phyloP scores from a whole-genome alignment of 2,329 filamentous ascomycete genomes.

The Claviceps capensis region DNA sequence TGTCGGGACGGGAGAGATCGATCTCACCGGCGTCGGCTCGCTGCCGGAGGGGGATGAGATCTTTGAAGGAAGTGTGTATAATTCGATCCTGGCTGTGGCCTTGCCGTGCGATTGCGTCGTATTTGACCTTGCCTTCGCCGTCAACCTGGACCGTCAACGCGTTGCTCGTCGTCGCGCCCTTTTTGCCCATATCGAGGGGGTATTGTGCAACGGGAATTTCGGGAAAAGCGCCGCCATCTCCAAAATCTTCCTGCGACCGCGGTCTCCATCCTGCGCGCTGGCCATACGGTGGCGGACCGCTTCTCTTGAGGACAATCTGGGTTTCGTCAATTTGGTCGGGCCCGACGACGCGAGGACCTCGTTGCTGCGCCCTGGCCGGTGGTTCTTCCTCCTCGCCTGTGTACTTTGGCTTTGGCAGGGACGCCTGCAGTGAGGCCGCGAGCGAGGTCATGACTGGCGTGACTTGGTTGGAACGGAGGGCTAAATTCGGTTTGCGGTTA shows the following conservation, averaged over 20 bases:
- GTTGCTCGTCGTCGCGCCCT: slow-evolving; percentile 60
- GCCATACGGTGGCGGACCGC: slow-evolving; percentile 77
- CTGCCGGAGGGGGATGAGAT: slow-evolving; percentile 85
- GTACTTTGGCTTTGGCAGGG: slow-evolving; percentile 82
- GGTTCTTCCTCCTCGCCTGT: slow-evolving; percentile 79
- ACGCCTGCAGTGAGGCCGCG: slow-evolving; percentile 58
- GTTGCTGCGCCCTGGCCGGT: slow-evolving; percentile 55
- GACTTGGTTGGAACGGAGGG: slow-evolving; percentile 6
- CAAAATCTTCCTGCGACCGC: slow-evolving; percentile 78
- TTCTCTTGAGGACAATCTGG: slow-evolving; percentile 71
- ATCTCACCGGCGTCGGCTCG: slow-evolving; percentile 88
- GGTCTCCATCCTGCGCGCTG: slow-evolving; percentile 85
- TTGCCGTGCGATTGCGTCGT: slow-evolving; percentile 84
- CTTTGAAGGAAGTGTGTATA: slow-evolving; percentile 92
- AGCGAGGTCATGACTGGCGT: slow-evolving; percentile 45
- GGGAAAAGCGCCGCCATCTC: slow-evolving; percentile 90
- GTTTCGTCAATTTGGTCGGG: slow-evolving; percentile 69
- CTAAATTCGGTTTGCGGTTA: slow-evolving; percentile 8
- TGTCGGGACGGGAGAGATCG: slow-evolving; percentile 68
- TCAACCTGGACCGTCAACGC: slow-evolving; percentile 89
- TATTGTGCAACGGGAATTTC: slow-evolving; percentile 92
- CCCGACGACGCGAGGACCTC: slow-evolving; percentile 71
- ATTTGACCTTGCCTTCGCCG: slow-evolving; percentile 83
- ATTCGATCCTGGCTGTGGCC: slow-evolving; percentile 75
- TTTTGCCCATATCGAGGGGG: slow-evolving; percentile 86